Evolutionary conservation across 2,329 filamentous ascomycete species (phyloP), one percentile per base, ranked within the genome.

Genomic region (Xylariales sp.): DNA sequence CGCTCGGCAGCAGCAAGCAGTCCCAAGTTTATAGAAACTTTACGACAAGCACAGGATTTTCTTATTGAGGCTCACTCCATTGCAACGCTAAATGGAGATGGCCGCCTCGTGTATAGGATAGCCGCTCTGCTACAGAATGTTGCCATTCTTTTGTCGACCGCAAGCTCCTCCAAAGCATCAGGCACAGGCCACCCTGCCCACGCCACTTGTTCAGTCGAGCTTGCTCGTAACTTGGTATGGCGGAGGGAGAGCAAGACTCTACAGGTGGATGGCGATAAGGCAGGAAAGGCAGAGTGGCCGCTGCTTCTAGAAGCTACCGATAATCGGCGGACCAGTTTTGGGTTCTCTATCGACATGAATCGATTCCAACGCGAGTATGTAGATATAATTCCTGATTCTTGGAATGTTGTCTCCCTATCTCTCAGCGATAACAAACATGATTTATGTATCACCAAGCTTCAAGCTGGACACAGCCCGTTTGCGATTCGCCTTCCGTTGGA

Each of bases 401-500:
- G 93, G 93, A 88, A 81, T 32, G 85, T 90, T 2, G 69, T 98
- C 8, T 97, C 90, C 0, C 67, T 98, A 30, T 85, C 85, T 0
- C 63, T 98, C 13, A 93, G 85, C 53, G 86, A 95, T 37, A 83
- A 83, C 48, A 77, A 74, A 27, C 85, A 88, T 38, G 93, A 97
- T 55, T 75, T 98, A 5, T 89, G 87, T 49, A 82, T 97, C 45
- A 90, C 88, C n/a, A 88, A 88, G 51, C 79, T 95, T 23, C 81
- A 87, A 45, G 73, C 81, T 8, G 81, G 79, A 1, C 76, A 85
- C 35, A 80, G 77, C 18, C 93, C 93, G 0, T 94, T 98, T 53
- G 80, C 95, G 37, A 69, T 98, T 35, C 83, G 90, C 5, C 70
- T 98, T 16, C 93, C 93, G 0, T 76, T 98, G 17, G 83, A 86